Base-by-base conservation (phyloP, 192 early-diverging fungal species). In the Backusella mclennaniae region DNA sequence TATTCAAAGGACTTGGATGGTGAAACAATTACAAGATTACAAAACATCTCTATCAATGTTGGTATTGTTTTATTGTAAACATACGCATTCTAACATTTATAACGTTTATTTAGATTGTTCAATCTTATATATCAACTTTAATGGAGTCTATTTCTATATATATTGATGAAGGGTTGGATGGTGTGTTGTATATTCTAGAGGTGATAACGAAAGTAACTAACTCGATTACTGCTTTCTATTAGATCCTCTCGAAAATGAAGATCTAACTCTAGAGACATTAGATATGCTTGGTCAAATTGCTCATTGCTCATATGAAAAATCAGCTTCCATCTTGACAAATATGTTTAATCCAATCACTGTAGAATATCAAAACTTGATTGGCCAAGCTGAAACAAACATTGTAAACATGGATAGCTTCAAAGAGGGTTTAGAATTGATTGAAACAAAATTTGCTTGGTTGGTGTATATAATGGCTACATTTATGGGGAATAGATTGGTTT, bases 391-490 rank as follows among this genome's bases (percentile, higher is more conserved):
- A 19, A 42, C 63, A 29, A 42, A 23, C 26, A 72, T 35, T 4
- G 21, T 63, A 31, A 52, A 73, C 42, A 69, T 72, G 12, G 82
- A 81, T 0, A 83, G 77, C 36, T 69, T 84, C 77, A 88, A 84
- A 21, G 82, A 88, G 23, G 84, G 80, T 2, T 66, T 92, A 6
- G 69, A 76, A 1, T 71, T 88, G 8, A 81, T 85, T 19, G 88
- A 93, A 75, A 86, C 78, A 36, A 92, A 94, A 82, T 84, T 96
- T 74, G 89, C 94, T 0, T 96, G 93, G 93, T 78, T 95, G 33
- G 88, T 95, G 9, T 95, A 96, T 36, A 90, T 93, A 6, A 90
- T 90, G 42, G 92, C 88, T 2, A 81, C 86, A 67, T 88, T 88
- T 70, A 81, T 96, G 46, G 89, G 90, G 3, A 90, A 85, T 14